These are phyloP conservation scores for Botrytis pseudocinerea DNA, from an alignment of 2,329 filamentous ascomycete genomes.

Conservation along the genomic window DNA sequence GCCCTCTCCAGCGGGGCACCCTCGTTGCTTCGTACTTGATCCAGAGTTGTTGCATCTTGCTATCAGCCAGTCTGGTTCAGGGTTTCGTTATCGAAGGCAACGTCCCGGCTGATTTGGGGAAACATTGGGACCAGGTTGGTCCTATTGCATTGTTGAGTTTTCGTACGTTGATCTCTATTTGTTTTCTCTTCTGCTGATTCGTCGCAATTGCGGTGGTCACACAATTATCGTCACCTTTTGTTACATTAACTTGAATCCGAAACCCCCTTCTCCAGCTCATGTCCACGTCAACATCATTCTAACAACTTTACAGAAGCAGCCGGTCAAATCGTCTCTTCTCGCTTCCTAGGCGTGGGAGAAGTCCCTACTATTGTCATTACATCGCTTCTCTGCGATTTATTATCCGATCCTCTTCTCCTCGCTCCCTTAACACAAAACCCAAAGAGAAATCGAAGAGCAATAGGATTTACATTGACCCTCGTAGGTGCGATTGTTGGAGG, in stretches of 20 bases:
- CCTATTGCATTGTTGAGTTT: slow-evolving; percentile 71
- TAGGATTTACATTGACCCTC: slow-evolving; percentile 50
- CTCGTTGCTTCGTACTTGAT: slow-evolving; percentile 58
- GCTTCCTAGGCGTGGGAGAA: slow-evolving; percentile 65
- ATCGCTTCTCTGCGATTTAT: slow-evolving; percentile 76
- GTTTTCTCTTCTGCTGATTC: background rate
- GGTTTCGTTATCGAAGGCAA: slow-evolving; percentile 9
- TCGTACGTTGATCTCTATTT: slow-evolving; percentile 2
- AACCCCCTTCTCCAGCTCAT: background rate
- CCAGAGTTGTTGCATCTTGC: slow-evolving; percentile 52
- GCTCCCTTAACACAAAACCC: slow-evolving; percentile 42
- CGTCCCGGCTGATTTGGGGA: slow-evolving; percentile 9
- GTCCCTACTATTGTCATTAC: slow-evolving; percentile 76
- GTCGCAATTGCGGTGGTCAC: background rate
- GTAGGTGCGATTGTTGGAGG: slow-evolving; percentile 53
- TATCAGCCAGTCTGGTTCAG: slow-evolving; percentile 50
- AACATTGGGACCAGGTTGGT: slow-evolving; percentile 58
- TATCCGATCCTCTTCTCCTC: slow-evolving; percentile 59
- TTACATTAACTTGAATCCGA: too few relatives aligned
- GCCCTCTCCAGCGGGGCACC: slow-evolving; percentile 59
- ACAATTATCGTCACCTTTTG: background rate
- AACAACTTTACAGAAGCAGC: slow-evolving; percentile 55
- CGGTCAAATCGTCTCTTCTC: slow-evolving; percentile 72
- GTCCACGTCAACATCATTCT: slow-evolving; percentile 1
- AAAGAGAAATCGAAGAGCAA: slow-evolving; percentile 52